These are phyloP conservation scores for Diaporthe nobilis DNA, from an alignment of 2,329 filamentous ascomycete genomes.

Conservation along the genomic window DNA sequence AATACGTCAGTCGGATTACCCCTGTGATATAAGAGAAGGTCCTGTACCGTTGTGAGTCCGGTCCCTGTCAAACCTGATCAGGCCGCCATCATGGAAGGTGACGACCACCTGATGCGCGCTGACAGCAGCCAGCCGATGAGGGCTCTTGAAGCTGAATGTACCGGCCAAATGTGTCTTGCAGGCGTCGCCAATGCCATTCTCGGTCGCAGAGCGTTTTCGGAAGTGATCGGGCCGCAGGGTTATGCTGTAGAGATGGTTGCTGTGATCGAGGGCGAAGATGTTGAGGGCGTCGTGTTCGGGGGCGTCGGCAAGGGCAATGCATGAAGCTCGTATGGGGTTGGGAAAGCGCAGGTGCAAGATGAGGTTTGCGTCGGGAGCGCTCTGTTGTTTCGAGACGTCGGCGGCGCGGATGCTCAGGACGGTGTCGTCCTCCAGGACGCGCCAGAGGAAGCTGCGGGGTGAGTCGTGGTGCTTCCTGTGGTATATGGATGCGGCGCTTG, in stretches of 20 bases:
- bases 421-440: slow-evolving; percentile 84
- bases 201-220: slow-evolving; percentile 75
- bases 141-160: slow-evolving; percentile 82
- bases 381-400: slow-evolving; percentile 81
- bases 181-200: slow-evolving; percentile 81
- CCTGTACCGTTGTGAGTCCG: slow-evolving; percentile 61
- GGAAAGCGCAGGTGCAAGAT: slow-evolving; percentile 85
- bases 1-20: slow-evolving; percentile 3
- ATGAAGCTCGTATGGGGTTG: slow-evolving; percentile 79
- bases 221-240: slow-evolving; percentile 89
- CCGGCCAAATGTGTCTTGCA: slow-evolving; percentile 82
- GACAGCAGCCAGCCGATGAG: slow-evolving; percentile 85
- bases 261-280: slow-evolving; percentile 83
- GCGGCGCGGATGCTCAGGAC: slow-evolving; percentile 86
- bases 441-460: slow-evolving; percentile 92
- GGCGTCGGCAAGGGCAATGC: slow-evolving; percentile 86
- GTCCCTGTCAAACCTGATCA: slow-evolving; percentile 78
- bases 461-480: slow-evolving; percentile 82
- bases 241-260: slow-evolving; percentile 87
- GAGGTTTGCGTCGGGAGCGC: slow-evolving; percentile 78
- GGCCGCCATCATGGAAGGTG: slow-evolving; percentile 83
- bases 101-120: slow-evolving; percentile 82
- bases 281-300: slow-evolving; percentile 83
- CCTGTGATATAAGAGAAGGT: background rate
- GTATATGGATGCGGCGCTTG: slow-evolving; percentile 85